Conservation (phyloP, 768 basidiomycete species). For the Amanita muscaria region DNA sequence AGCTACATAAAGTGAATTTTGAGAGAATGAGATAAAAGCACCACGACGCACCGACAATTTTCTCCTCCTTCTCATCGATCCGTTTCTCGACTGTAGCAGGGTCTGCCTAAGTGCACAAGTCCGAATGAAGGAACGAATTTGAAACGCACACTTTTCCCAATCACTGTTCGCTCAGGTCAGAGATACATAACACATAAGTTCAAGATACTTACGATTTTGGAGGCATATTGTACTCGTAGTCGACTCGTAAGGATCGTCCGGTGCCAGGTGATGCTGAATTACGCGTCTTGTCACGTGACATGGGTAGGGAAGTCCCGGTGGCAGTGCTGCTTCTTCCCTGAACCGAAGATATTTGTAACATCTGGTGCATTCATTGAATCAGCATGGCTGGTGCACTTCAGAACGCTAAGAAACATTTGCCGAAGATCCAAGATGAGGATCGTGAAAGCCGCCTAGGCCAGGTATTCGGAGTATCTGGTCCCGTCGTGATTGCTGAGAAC, state of each 20-base stretch:
- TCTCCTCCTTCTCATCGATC: conserved; percentile 85
- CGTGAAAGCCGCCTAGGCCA: conserved; percentile 79
- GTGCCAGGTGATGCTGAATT: too few relatives aligned
- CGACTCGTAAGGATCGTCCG: too few relatives aligned
- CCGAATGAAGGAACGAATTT: not conserved
- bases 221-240: conserved; percentile 64
- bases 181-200: conserved; percentile 5
- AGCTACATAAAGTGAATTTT: conserved; percentile 36
- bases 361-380: conserved; percentile 9
- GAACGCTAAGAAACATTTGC: conserved; percentile 81
- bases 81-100: conserved; percentile 67
- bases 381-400: conserved; percentile 88
- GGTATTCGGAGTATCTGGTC: conserved; percentile 94
- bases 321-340: not conserved
- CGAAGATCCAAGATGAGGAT: conserved; percentile 87
- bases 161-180: conserved; percentile 45
- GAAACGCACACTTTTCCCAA: conserved; percentile 93
- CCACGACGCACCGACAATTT: conserved; percentile 65
- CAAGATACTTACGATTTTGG: conserved; percentile 81
- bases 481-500: conserved; percentile 95
- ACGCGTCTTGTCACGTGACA: conserved; percentile 26
- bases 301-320: conserved; percentile 16
- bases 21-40: conserved; percentile 5
- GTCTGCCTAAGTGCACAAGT: conserved; percentile 1
- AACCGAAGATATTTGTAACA: not conserved